Evolutionary conservation across 2,329 filamentous ascomycete genomes (phyloP).

Genomic region (Colletotrichum godetiae): DNA sequence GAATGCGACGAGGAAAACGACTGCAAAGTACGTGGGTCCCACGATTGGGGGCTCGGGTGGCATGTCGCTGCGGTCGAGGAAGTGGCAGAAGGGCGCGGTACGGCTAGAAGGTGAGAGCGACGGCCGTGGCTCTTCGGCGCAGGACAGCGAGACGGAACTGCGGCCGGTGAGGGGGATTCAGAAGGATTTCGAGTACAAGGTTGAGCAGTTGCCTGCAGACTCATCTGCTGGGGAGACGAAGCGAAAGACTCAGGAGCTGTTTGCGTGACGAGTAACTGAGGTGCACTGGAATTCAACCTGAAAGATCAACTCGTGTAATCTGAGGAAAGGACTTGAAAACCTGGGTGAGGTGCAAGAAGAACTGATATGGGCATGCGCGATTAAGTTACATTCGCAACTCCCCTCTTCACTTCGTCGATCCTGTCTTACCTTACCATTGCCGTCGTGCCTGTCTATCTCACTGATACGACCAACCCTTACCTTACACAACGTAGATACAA

Average conservation of each 20-base stretch:
- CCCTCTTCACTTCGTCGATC: neutral
- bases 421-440: neutral
- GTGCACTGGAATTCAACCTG: too few relatives aligned
- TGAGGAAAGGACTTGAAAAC: neutral
- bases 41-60: conserved; percentile 10
- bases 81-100: conserved; percentile 13
- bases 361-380: neutral
- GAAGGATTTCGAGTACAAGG: conserved; percentile 9
- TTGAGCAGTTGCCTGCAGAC: neutral
- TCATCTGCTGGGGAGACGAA: neutral
- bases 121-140: neutral
- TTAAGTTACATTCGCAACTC: neutral
- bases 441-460: too few relatives aligned
- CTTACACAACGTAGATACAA: too few relatives aligned
- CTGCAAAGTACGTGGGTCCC: conserved; percentile 1
- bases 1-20: conserved; percentile 4
- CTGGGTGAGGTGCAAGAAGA: neutral
- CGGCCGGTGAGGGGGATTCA: conserved; percentile 14
- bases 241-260: conserved; percentile 4
- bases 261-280: neutral
- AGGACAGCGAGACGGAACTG: conserved; percentile 26
- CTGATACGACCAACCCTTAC: too few relatives aligned
- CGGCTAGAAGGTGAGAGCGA: conserved; percentile 7
- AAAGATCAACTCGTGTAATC: neutral
- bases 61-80: conserved; percentile 3